A percentile compares a stretch with the other conserved stretches of the same genome.
These are phyloP conservation scores for Globisporangium yorkense DNA, from an alignment of 352 stramenopile species.

Conservation along the genomic window DNA sequence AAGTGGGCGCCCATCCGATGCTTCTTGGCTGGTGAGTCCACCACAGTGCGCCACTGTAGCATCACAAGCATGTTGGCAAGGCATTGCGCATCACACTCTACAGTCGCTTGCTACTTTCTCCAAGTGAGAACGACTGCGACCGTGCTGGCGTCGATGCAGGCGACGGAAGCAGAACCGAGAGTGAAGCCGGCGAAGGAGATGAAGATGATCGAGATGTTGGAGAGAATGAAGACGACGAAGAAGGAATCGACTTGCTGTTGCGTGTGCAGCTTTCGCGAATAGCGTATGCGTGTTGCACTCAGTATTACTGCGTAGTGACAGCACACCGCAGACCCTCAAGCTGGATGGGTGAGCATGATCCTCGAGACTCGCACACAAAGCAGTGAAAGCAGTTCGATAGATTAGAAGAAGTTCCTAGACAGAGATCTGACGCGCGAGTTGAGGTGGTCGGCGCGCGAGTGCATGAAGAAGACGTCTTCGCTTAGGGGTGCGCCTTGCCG, in stretches of 20 bases:
- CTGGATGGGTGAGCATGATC: neutral
- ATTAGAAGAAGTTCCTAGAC: neutral
- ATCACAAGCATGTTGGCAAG: slow-evolving; percentile 44
- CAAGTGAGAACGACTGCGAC: neutral
- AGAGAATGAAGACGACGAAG: too few species aligned
- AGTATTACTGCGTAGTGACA: too few species aligned
- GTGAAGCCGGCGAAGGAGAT: neutral
- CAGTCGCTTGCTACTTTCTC: too few species aligned
- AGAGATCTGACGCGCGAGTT: too few species aligned
- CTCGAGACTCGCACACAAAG: neutral
- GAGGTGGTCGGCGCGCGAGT: neutral
- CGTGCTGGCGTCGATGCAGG: neutral
- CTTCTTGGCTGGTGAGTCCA: slow-evolving; percentile 32
- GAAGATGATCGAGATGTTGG: neutral
- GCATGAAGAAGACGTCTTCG: neutral
- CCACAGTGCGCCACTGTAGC: slow-evolving; percentile 49
- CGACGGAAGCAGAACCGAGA: neutral
- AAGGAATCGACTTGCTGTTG: neutral
- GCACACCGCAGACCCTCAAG: too few species aligned
- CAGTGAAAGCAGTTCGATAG: neutral
- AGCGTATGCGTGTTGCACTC: too few species aligned
- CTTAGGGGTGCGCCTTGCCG: slow-evolving; percentile 5
- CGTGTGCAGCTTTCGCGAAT: neutral
- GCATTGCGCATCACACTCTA: too few species aligned
- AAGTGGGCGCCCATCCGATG: slow-evolving; percentile 67